phyloP scores from a whole-genome alignment of 805 yeast species.

The Peterozyma xylosa region DNA sequence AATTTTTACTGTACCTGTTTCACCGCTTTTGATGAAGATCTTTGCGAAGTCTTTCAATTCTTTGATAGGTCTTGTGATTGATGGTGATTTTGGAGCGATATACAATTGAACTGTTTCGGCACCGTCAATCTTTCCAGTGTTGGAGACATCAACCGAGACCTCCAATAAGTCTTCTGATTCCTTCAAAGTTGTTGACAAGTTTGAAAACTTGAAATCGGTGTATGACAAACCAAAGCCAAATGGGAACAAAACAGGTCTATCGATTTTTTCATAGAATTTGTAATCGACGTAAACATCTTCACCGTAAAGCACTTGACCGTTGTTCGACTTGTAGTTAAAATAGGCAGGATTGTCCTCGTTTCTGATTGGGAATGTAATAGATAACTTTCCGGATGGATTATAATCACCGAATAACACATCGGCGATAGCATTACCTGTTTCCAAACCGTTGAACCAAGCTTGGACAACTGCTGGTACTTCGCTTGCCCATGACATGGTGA shows the following conservation, averaged over 20 bases:
- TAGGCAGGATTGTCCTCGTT: constrained; percentile 50
- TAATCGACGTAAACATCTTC: constrained; percentile 64
- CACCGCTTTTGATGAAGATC: constrained; percentile 37
- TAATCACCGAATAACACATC: constrained; percentile 53
- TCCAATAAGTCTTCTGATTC: constrained; percentile 14
- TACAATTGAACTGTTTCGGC: constrained; percentile 52
- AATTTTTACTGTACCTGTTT: constrained; percentile 27
- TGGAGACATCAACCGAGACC: constrained; percentile 33
- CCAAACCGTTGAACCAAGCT: constrained; percentile 54
- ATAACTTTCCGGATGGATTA: constrained; percentile 54
- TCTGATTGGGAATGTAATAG: constrained; percentile 46
- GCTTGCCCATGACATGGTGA: constrained; percentile 45
- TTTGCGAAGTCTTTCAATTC: constrained; percentile 55
- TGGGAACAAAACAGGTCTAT: constrained; percentile 43
- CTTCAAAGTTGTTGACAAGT: constrained; percentile 24
- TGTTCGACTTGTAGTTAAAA: constrained; percentile 40
- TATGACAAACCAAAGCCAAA: constrained; percentile 62
- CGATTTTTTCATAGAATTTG: constrained; percentile 47
- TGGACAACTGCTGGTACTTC: constrained; percentile 37
- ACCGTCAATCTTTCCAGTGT: constrained; percentile 42
- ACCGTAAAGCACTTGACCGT: constrained; percentile 51
- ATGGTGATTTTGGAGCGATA: constrained; percentile 25
- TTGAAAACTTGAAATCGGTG: constrained; percentile 36
- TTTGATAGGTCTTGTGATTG: constrained; percentile 43
- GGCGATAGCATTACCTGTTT: constrained; percentile 50